phyloP scores from a whole-genome alignment of 345 rosid species.

The Eucalyptus regnans region DNA sequence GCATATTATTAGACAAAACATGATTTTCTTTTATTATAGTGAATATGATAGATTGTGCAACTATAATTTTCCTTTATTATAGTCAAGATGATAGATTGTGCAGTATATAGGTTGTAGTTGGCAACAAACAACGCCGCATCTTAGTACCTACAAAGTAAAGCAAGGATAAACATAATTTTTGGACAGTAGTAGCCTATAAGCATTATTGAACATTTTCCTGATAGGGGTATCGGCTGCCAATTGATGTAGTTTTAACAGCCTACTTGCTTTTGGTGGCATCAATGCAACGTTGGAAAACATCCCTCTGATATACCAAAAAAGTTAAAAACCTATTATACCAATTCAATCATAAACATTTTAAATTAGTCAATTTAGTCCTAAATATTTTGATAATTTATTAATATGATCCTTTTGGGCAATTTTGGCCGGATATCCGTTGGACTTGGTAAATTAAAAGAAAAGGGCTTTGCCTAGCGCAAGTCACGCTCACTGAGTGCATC shows the following conservation, averaged over 20 bases:
- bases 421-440: fast-evolving
- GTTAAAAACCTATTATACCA: too few species aligned
- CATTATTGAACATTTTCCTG: too few species aligned
- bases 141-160: neutral
- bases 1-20: neutral
- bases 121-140: neutral
- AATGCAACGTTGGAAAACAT: too few species aligned
- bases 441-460: neutral
- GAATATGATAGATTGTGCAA: neutral
- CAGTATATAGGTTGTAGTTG: neutral
- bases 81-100: neutral
- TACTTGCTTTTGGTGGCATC: too few species aligned
- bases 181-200: too few species aligned
- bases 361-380: too few species aligned
- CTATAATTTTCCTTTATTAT: neutral
- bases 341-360: too few species aligned
- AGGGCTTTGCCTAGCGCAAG: neutral
- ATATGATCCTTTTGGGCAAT: too few species aligned
- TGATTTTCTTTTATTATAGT: neutral
- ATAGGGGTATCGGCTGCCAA: too few species aligned
- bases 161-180: neutral
- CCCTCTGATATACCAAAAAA: too few species aligned
- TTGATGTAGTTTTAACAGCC: too few species aligned
- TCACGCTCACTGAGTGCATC: neutral
- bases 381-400: too few species aligned